Conservation (phyloP, 148 eudicot species). For the Heliosperma pusillum region DNA sequence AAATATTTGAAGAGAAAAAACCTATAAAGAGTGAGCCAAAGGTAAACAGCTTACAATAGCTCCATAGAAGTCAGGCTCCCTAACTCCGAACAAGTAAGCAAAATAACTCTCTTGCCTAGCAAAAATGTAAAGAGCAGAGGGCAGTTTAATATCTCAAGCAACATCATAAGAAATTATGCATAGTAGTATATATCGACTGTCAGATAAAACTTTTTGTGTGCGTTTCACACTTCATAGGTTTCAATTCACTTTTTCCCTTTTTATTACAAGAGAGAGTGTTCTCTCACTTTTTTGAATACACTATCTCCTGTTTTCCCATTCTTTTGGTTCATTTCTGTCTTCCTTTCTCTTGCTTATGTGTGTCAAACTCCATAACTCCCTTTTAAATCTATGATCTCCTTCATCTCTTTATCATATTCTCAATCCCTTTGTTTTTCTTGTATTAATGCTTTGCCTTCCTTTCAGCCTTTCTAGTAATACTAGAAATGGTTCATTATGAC, state of each 20-base stretch:
- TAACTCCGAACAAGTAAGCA: conserved; percentile 95
- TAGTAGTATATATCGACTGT: not conserved
- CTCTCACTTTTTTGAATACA: not conserved
- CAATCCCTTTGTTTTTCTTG: not conserved
- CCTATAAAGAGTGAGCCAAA: not conserved
- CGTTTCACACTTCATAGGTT: not conserved
- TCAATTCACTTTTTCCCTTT: not conserved
- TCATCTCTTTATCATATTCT: not conserved
- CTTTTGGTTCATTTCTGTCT: not conserved
- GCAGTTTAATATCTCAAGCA: conserved; percentile 4
- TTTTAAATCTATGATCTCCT: not conserved
- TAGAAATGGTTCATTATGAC: too few relatives aligned
- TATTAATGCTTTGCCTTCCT: not conserved
- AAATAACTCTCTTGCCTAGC: conserved; percentile 95
- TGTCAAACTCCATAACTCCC: not conserved
- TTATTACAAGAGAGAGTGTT: not conserved
- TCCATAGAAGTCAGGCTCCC: conserved; percentile 90
- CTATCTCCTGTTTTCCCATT: not conserved
- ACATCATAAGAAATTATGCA: conserved; percentile 2
- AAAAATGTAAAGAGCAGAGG: conserved; percentile 20
- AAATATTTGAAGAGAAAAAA: not conserved
- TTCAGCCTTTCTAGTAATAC: not conserved
- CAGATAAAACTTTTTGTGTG: too few relatives aligned
- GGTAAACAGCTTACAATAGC: conserved; percentile 68
- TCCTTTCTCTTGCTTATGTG: not conserved